phyloP scores from a whole-genome alignment of 2,329 filamentous ascomycete genomes.

The Epichloe baconii region DNA sequence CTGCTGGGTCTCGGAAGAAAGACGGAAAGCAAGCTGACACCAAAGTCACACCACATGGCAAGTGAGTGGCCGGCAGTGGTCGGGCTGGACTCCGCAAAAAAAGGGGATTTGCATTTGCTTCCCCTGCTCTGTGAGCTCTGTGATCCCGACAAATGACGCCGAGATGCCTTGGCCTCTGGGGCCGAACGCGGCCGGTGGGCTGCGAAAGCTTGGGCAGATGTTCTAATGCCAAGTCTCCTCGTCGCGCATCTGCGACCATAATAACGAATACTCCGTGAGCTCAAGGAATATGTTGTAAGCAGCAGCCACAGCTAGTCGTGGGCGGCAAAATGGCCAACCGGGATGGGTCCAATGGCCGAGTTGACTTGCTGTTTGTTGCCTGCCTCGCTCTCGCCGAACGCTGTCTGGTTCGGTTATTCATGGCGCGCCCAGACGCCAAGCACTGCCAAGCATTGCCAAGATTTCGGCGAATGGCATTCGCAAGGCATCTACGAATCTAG shows the following conservation, averaged over 20 bases:
- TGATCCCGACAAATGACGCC: not conserved
- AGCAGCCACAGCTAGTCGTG: not conserved
- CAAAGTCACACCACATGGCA: not conserved
- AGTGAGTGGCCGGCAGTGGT: not conserved
- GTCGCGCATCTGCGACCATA: too few relatives aligned
- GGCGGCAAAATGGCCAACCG: not conserved
- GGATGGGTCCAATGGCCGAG: not conserved
- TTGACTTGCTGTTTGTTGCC: too few relatives aligned
- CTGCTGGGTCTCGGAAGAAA: not conserved
- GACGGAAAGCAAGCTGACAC: not conserved
- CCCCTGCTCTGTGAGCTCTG: not conserved
- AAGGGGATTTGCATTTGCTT: not conserved
- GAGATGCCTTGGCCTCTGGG: constrained; percentile 1
- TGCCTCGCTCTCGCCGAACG: too few relatives aligned
- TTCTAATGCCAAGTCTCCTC: not conserved
- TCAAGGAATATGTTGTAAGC: not conserved
- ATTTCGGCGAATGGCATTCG: too few relatives aligned
- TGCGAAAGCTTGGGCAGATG: not conserved
- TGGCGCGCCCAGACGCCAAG: constrained; percentile 2
- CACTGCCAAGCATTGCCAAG: not conserved
- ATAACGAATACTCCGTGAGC: not conserved
- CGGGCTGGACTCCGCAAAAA: too few relatives aligned
- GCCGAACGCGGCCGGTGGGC: constrained; percentile 3
- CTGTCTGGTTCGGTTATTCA: not conserved
- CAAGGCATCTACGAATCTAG: too few relatives aligned